Conservation (phyloP, 2,329 filamentous ascomycete species). For the Alternaria brassicicola region DNA sequence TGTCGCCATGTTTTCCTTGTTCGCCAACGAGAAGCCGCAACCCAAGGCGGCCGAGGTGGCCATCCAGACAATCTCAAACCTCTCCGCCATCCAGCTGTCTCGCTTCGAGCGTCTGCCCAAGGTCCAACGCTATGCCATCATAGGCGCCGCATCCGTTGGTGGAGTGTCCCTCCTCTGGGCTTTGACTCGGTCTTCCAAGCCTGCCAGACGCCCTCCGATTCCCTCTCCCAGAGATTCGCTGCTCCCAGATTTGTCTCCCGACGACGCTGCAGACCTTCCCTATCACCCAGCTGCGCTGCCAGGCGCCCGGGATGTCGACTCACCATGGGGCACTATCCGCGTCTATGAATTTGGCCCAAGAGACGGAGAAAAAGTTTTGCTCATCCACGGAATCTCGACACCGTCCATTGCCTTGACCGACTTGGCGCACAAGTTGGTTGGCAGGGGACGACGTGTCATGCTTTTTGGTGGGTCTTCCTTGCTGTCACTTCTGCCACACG, state of each 20-base stretch:
- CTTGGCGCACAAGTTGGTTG: conserved; percentile 69
- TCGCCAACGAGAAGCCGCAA: conserved; percentile 25
- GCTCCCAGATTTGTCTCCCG: conserved; percentile 33
- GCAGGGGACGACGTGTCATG: conserved; percentile 75
- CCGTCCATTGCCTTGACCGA: conserved; percentile 72
- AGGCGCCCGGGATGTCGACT: conserved; percentile 70
- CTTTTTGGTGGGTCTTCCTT: conserved; percentile 64
- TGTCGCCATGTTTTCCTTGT: conserved; percentile 20
- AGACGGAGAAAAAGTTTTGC: conserved; percentile 71
- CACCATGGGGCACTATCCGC: conserved; percentile 72
- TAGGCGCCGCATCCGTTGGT: conserved; percentile 37
- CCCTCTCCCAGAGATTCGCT: conserved; percentile 38
- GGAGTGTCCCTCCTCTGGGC: conserved; percentile 33
- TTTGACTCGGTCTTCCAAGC: conserved; percentile 24
- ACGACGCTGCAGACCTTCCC: conserved; percentile 43
- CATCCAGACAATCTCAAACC: conserved; percentile 17
- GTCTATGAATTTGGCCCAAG: conserved; percentile 83
- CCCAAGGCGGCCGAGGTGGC: conserved; percentile 13
- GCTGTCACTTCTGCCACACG: conserved; percentile 5
- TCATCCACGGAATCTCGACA: conserved; percentile 83
- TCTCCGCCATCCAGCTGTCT: conserved; percentile 16
- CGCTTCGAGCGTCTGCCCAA: conserved; percentile 26
- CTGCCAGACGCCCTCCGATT: conserved; percentile 22
- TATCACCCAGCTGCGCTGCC: conserved; percentile 76
- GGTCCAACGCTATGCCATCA: conserved; percentile 25